Base-by-base conservation (phyloP, 2,329 filamentous ascomycete species). In the Sporothrix brunneoviolacea region DNA sequence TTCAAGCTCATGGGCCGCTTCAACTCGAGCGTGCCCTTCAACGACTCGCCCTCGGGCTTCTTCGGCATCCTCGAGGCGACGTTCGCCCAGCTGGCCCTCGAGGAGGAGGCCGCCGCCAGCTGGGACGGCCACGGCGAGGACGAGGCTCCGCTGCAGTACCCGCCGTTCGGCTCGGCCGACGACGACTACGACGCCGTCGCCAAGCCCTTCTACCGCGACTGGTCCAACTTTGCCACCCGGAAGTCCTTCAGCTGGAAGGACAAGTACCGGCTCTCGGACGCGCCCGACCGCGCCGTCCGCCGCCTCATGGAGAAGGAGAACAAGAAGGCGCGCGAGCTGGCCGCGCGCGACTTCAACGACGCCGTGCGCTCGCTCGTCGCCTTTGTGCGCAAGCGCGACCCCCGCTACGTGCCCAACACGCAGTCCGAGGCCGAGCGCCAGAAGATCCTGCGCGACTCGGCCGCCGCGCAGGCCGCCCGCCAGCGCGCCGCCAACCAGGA, bases 281-380 rank as follows among this genome's bases (percentile, higher is more conserved):
- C 90, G 1, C 89, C 90, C 1, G 91, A 98, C 67, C 82, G 93
- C 45, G 80, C 85, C 33, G 76, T 88, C 15, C 82, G 91, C 46
- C 80, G 93, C 28, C 62, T 88, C 35, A 95, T 97, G 83, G 93
- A 97, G 64, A 96, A 95, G 67, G 91, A 96, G 64, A 98, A 98
- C 66, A 87, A 83, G 59, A 86, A 86, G 56, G 68, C 85, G 21
- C 80, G 93, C 47, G 91, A 96, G 18, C 86, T 91, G 48, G 89
- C 83, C 3, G 80, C 86, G 10, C 80, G 85, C 50, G 88, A 95
- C 57, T 97, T 95, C 70, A 97, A 96, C 66, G 90, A 95, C 54
- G 86, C 90, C 3, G 89, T 98, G 27, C 74, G 88, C 51, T 87
- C 89, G 7, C 75, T 98, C 12, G 86, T 97, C 3, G 77, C 83